phyloP scores from a whole-genome alignment of 495 filamentous ascomycete genomes.

The Podospora appendiculata region DNA sequence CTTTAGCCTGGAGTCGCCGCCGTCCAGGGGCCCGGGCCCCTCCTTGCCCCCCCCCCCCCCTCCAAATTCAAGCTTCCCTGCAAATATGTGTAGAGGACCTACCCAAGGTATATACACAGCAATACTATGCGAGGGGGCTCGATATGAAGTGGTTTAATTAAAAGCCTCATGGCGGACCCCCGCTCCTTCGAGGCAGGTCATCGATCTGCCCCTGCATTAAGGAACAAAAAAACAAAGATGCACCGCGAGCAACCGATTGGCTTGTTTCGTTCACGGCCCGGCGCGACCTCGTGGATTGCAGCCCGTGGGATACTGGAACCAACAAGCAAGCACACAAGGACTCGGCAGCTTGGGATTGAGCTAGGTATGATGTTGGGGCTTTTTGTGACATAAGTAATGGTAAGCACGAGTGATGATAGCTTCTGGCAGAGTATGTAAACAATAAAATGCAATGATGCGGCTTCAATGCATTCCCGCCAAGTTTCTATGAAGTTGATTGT shows the following conservation, averaged over 20 bases:
- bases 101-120: not conserved
- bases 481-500: too few species aligned
- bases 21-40: not conserved
- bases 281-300: not conserved
- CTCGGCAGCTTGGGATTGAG: too few species aligned
- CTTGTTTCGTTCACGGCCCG: not conserved
- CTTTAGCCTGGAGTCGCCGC: constrained; percentile 8
- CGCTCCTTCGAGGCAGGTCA: not conserved
- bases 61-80: not conserved
- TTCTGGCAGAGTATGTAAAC: too few species aligned
- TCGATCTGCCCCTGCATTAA: not conserved
- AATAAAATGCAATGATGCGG: too few species aligned
- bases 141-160: not conserved
- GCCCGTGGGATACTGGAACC: not conserved
- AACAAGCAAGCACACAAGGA: not conserved
- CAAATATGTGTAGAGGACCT: not conserved
- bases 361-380: too few species aligned
- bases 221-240: not conserved
- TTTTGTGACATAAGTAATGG: too few species aligned
- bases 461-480: too few species aligned
- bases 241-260: not conserved
- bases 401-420: too few species aligned
- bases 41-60: too few species aligned
- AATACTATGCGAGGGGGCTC: not conserved
- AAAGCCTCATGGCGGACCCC: not conserved